A percentile compares a stretch with the other conserved stretches of the same genome.
These are phyloP conservation scores for Suhomyces sp. DNA, from an alignment of 805 yeast species.

Conservation along the genomic window DNA sequence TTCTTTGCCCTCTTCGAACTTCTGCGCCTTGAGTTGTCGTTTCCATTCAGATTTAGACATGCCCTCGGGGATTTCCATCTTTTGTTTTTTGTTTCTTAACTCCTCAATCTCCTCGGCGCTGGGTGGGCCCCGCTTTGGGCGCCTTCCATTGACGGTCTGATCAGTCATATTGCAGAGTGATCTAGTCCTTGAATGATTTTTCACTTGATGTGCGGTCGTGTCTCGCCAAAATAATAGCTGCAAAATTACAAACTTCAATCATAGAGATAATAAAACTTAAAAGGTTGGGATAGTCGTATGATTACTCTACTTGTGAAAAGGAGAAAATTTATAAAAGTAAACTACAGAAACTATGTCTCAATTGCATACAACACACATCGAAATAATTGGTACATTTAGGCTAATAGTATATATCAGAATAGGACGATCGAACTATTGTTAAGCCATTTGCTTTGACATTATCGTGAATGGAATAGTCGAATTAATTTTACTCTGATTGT, in stretches of 20 bases:
- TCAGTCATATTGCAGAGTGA: not conserved
- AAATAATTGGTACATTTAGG: too few relatives aligned
- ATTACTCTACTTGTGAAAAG: not conserved
- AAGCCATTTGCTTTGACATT: too few relatives aligned
- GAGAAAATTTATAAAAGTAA: too few relatives aligned
- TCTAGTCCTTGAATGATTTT: not conserved
- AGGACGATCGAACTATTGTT: too few relatives aligned
- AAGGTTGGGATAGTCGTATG: not conserved
- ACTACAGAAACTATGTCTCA: too few relatives aligned
- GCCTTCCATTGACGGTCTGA: not conserved
- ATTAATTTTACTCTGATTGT: too few relatives aligned
- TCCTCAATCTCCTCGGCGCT: constrained; percentile 13
- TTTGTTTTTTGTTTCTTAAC: constrained; percentile 6
- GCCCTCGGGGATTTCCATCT: constrained; percentile 63
- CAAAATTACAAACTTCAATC: not conserved
- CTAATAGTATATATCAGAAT: too few relatives aligned
- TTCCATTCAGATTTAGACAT: constrained; percentile 88
- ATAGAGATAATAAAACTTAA: too few relatives aligned
- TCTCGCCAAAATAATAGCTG: not conserved
- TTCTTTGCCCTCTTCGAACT: constrained; percentile 64
- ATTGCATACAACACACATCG: too few relatives aligned
- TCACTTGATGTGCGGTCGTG: not conserved
- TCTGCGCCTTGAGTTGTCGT: constrained; percentile 54
- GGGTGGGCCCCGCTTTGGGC: constrained; percentile 8
- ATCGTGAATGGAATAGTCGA: too few relatives aligned